phyloP scores from a whole-genome alignment of 345 rosid species.

The Brassica rapa region DNA sequence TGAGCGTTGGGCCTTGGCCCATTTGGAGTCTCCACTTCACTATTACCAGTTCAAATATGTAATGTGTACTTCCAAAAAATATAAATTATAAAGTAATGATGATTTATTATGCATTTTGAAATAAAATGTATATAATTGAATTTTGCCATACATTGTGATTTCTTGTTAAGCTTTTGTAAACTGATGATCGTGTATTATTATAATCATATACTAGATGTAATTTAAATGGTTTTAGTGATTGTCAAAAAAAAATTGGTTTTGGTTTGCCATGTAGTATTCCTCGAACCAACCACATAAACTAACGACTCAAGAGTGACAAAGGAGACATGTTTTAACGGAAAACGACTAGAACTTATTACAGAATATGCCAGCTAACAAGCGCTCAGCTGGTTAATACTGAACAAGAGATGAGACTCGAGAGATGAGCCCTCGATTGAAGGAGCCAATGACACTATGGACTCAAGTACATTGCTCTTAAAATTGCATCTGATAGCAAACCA shows the following conservation, averaged over 20 bases:
- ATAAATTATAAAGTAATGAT: no score
- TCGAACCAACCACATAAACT: no score
- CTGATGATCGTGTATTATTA: no score
- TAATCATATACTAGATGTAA: no score
- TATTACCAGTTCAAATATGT: background rate
- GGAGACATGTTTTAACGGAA: background rate
- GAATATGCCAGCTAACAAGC: background rate
- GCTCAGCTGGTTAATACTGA: constrained; percentile 3
- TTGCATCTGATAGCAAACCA: constrained; percentile 1
- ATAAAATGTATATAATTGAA: background rate
- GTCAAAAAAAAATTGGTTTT: no score
- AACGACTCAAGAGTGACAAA: background rate
- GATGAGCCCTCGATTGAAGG: background rate
- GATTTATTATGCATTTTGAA: no score
- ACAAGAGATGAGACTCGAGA: background rate
- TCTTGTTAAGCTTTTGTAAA: no score
- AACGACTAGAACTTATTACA: constrained; percentile 1
- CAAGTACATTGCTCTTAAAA: constrained; percentile 7
- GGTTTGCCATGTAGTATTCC: no score
- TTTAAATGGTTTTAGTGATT: no score
- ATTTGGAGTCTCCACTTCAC: background rate
- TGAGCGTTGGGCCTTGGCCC: background rate
- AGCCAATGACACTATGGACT: constrained; percentile 2
- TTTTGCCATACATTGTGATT: no score
- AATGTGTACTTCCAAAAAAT: background rate